Percentiles rank a stretch among this genome's conserved stretches.
These are phyloP conservation scores for Sphagnum magellanicum DNA, from an alignment of 228 moss, liverwort and hornwort species.

Conservation along the genomic window DNA sequence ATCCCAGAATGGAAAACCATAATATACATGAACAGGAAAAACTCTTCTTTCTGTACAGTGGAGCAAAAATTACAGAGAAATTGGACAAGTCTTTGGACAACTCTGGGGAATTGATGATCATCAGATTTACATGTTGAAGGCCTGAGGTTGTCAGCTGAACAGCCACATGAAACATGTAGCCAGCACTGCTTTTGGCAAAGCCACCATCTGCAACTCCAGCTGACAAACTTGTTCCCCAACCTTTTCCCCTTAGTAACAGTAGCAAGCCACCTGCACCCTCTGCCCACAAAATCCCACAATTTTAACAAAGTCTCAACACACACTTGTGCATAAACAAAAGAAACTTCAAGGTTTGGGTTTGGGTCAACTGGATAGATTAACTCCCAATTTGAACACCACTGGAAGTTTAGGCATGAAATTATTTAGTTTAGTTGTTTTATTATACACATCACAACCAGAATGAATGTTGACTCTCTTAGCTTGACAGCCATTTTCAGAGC, in stretches of 20 bases:
- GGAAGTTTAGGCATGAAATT: too few relatives aligned
- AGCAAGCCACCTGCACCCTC: constrained; percentile 55
- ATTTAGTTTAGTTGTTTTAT: too few relatives aligned
- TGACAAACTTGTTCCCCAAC: constrained; percentile 19
- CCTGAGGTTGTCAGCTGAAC: constrained; percentile 33
- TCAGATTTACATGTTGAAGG: constrained; percentile 26
- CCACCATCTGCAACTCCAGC: constrained; percentile 52
- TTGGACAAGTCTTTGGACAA: too few relatives aligned
- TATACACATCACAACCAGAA: too few relatives aligned
- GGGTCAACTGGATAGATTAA: too few relatives aligned
- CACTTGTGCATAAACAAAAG: neutral
- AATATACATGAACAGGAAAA: neutral
- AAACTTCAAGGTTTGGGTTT: neutral
- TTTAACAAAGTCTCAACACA: neutral
- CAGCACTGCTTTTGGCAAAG: constrained; percentile 25
- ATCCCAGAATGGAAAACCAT: neutral
- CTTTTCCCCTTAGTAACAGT: constrained; percentile 21
- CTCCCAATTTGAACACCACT: too few relatives aligned
- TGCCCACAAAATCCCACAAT: constrained; percentile 4
- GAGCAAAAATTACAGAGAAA: neutral
- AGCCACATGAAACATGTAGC: constrained; percentile 30
- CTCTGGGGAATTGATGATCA: too few relatives aligned
- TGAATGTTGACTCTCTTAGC: too few relatives aligned
- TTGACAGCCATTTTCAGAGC: too few relatives aligned
- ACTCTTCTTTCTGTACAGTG: neutral